phyloP scores from a whole-genome alignment of 2,329 filamentous ascomycete genomes.

The Calonectria hongkongensis region DNA sequence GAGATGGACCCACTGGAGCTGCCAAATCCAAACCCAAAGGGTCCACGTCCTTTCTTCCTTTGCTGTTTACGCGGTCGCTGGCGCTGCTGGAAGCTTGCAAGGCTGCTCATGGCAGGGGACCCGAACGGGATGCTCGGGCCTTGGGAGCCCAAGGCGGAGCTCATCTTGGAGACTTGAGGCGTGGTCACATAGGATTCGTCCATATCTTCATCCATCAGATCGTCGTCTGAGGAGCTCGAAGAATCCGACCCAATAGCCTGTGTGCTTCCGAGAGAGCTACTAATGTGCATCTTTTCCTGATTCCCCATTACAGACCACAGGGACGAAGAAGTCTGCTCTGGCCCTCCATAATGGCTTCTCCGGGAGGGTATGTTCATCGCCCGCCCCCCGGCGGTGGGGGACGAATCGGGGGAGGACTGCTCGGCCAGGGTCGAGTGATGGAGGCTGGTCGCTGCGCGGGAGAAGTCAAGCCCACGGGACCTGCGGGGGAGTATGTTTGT shows the following conservation, averaged over 20 bases:
- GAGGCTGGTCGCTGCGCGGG: conserved; percentile 92
- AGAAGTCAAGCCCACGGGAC: conserved; percentile 94
- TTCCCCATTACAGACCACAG: conserved; percentile 83
- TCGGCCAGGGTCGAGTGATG: conserved; percentile 97
- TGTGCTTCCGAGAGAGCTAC: conserved; percentile 86
- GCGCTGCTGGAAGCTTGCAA: conserved; percentile 89
- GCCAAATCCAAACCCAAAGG: conserved; percentile 71
- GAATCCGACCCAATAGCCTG: conserved; percentile 85
- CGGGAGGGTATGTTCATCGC: conserved; percentile 78
- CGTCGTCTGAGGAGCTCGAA: conserved; percentile 83
- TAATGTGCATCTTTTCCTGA: conserved; percentile 82
- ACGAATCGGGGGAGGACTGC: conserved; percentile 90
- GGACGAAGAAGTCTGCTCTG: conserved; percentile 81
- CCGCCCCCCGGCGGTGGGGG: conserved; percentile 84
- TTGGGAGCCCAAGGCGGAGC: conserved; percentile 65
- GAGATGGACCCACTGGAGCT: conserved; percentile 70
- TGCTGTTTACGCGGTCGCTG: conserved; percentile 82
- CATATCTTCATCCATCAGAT: conserved; percentile 82
- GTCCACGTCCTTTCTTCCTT: conserved; percentile 71
- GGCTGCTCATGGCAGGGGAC: conserved; percentile 83
- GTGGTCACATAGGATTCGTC: conserved; percentile 89
- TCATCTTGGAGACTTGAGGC: conserved; percentile 82
- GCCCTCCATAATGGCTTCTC: conserved; percentile 68
- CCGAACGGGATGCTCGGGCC: conserved; percentile 77
- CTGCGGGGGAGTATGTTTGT: conserved; percentile 91